These are phyloP conservation scores for Pseudogymnoascus sp. DNA, from an alignment of 2,329 filamentous ascomycete genomes.

Conservation along the genomic window DNA sequence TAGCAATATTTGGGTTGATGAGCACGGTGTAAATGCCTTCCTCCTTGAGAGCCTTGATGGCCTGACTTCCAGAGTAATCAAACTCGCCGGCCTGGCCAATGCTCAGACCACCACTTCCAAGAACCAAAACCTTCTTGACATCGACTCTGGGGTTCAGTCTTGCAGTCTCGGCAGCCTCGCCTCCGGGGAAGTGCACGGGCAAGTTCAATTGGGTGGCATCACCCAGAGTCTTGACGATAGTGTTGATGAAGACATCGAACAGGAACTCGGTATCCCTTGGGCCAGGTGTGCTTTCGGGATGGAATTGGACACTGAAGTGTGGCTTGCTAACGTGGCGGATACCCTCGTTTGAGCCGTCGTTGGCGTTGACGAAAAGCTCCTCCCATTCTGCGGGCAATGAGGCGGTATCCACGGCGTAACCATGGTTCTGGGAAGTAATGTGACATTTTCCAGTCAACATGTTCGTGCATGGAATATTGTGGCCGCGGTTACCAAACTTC, in stretches of 20 bases:
- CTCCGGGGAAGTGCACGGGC: conserved; percentile 82
- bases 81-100: conserved; percentile 99
- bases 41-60: conserved; percentile 96
- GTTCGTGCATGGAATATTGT: conserved; percentile 97
- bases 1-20: conserved; percentile 99
- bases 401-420: conserved; percentile 80
- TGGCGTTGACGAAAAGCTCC: conserved; percentile 96
- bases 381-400: conserved; percentile 75
- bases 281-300: conserved; percentile 93
- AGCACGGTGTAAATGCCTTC: conserved; percentile 97
- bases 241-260: conserved; percentile 92
- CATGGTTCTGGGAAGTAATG: conserved; percentile 98
- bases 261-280: conserved; percentile 93
- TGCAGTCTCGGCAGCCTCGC: conserved; percentile 72
- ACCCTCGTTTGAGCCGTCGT: conserved; percentile 96
- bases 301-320: conserved; percentile 99
- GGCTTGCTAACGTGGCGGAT: conserved; percentile 81
- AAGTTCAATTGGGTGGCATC: conserved; percentile 61
- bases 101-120: conserved; percentile 90
- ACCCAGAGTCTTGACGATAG: conserved; percentile 66
- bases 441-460: conserved; percentile 94
- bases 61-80: conserved; percentile 96
- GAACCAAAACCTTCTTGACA: conserved; percentile 89
- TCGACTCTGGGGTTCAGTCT: conserved; percentile 69
- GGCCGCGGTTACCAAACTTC: conserved; percentile 98